phyloP scores from a whole-genome alignment of 805 yeast species.

The Starmerella cellae region DNA sequence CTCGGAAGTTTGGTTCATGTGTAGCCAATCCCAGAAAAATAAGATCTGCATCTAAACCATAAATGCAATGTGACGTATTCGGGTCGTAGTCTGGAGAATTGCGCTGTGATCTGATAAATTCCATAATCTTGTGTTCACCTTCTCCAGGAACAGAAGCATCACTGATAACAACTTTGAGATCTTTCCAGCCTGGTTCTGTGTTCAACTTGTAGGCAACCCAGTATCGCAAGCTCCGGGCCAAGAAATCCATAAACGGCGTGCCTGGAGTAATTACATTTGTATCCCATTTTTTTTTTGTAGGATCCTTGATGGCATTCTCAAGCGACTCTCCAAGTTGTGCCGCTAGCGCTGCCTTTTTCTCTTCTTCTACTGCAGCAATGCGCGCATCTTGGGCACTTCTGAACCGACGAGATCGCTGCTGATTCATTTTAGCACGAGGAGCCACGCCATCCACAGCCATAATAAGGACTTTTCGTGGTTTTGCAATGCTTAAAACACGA shows the following conservation, averaged over 20 bases:
- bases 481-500: slow-evolving; percentile 79
- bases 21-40: slow-evolving; percentile 92
- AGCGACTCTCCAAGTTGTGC: slow-evolving; percentile 52
- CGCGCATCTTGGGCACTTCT: slow-evolving; percentile 84
- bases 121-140: slow-evolving; percentile 98
- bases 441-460: slow-evolving; percentile 99
- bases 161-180: slow-evolving; percentile 75
- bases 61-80: slow-evolving; percentile 88
- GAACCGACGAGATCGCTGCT: slow-evolving; percentile 87
- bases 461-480: slow-evolving; percentile 83
- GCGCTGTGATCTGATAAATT: slow-evolving; percentile 80
- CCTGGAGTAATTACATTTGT: slow-evolving; percentile 97
- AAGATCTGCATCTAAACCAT: slow-evolving; percentile 95
- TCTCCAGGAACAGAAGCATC: slow-evolving; percentile 98
- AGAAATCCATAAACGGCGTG: slow-evolving; percentile 89
- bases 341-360: slow-evolving; percentile 26
- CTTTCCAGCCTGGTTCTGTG: slow-evolving; percentile 86
- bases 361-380: slow-evolving; percentile 47
- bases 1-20: slow-evolving; percentile 92
- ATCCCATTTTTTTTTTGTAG: slow-evolving; percentile 77
- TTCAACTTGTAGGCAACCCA: slow-evolving; percentile 87
- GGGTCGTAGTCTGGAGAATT: slow-evolving; percentile 79
- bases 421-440: slow-evolving; percentile 96
- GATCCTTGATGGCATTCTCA: slow-evolving; percentile 58
- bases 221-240: slow-evolving; percentile 70